Base-by-base conservation (phyloP, 257 asterid species). In the Coffea eugenioides region DNA sequence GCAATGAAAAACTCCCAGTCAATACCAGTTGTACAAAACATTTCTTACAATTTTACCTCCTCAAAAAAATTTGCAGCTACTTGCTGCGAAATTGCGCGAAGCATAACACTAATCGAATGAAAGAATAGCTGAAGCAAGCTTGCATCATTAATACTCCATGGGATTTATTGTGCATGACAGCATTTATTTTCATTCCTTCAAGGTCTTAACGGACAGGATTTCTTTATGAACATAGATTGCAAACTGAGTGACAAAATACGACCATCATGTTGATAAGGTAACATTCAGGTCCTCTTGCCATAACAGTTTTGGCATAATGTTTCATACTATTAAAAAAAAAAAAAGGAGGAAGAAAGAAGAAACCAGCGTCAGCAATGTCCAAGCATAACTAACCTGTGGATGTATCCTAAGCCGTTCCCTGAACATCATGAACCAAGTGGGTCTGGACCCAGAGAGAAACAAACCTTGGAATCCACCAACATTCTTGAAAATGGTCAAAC, bases 401-500 rank as follows among this genome's bases (percentile, higher is more conserved):
- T 95, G 98, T 73, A 91, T 80, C 81, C 99, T 87, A 81, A 95
- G 89, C 76, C 97, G 96, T 88, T 94, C 98, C 83, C 98, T 90
- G 81, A 93, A 95, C 85, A 95, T 81, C 99, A 95, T 93, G 82
- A 91, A 84, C 99, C 99, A 95, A 80, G 91, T 86, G 54, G 99
- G 98, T 78, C 92, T 90, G 76, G 97, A 82, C 68, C 99, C 99
- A 51, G 91, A 84, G 68, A 95, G 86, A 83, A 92, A 93, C 76
- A 93, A 73, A 73, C 99, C 99, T 84, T 95, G 97, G 69, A 91
- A 87, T 81, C 98, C 97, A 83, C 98, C 93, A 67, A 95, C 93
- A 86, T 91, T 93, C 90, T 90, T 95, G 90, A 92, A 93, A 81
- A 87, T 71, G 74, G 92, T 91, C 67, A 95, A 82, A 45, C 97